Base-by-base conservation (phyloP, 129 eudicot genomes). In the Artemisia annua region DNA sequence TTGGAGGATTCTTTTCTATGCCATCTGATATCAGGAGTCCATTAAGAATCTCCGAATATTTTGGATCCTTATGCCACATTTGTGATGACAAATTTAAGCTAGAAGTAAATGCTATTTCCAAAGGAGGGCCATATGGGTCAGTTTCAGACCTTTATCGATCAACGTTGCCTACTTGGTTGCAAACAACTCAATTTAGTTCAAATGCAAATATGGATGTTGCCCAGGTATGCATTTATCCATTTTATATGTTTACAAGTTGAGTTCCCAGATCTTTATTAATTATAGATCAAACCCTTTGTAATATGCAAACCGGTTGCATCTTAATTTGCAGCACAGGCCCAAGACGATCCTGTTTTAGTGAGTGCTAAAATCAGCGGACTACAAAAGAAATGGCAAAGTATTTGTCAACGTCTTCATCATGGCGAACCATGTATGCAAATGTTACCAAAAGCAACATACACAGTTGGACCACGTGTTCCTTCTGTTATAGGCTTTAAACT, bases 1-100 rank as follows among this genome's bases (percentile, higher is more conserved):
- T 90, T 78, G 97, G 97, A 66, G 98, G 98, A 7, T 94, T 94
- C 85, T 94, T 94, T 73, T 85, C 97, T 20, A 74, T 83, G 64
- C 88, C 98, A 69, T 67, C 89, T 11, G 96, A 81, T 66, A 74
- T 77, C 35, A 86, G 73, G 69, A 83, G 67, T 53, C 77, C 97
- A 66, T 79, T 82, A n/a, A 73, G 74, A 54, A 39, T 70, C 68
- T 69, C 83, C 2, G 44, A 75, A 77, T 85, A 82, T 63, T 50
- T 35, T 50, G 81, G 61, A 49, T 73, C 85, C 56, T 86, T 89
- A 18, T 90, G 96, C 63, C 87, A 84, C 70, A 64, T 77, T 19
- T 94, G 96, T 84, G 86, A 85, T 69, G 89, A 86, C 70, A 93
- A 90, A 69, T 84, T 81, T 74, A 80, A 84, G 73, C 75, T 79